A percentile compares a stretch with the other conserved stretches of the same genome.
Evolutionary conservation across 1,284 basidiomycete species (phyloP).

Genomic region (Rhodotorula sp.): DNA sequence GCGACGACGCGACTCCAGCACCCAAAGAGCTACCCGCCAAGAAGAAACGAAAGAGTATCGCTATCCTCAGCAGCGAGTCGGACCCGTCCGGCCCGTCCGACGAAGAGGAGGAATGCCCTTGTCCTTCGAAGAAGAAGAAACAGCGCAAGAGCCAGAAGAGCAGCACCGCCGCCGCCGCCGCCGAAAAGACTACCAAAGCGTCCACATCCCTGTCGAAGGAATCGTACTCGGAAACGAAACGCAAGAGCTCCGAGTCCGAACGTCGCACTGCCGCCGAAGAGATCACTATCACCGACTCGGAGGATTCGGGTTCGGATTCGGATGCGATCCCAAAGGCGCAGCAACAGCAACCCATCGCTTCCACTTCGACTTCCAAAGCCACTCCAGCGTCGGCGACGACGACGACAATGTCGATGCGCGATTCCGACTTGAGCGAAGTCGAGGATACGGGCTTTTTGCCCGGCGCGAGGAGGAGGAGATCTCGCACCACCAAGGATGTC

Average conservation of each 20-base stretch:
- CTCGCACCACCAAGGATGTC: too few species aligned
- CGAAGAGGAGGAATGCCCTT: neutral
- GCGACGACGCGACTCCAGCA: neutral
- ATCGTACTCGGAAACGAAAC: too few species aligned
- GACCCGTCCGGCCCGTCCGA: neutral
- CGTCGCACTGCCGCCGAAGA: neutral
- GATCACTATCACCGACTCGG: neutral
- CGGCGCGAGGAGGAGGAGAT: too few species aligned
- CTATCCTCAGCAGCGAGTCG: neutral
- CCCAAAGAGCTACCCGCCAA: neutral
- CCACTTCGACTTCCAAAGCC: neutral
- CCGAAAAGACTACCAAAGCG: too few species aligned
- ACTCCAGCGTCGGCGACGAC: neutral
- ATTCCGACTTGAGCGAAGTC: slow-evolving; percentile 1
- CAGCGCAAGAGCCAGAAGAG: too few species aligned
- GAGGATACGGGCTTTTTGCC: neutral
- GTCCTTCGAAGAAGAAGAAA: too few species aligned
- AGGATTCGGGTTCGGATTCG: neutral
- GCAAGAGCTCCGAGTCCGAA: neutral
- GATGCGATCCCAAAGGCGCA: too few species aligned
- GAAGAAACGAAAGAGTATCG: neutral
- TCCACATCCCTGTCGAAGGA: too few species aligned
- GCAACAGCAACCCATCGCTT: neutral
- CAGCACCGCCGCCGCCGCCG: too few species aligned
- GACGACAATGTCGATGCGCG: neutral